A percentile compares a stretch with the other conserved stretches of the same genome.
These are phyloP conservation scores for Fusarium albidum DNA, from an alignment of 2,329 filamentous ascomycete genomes.

Conservation along the genomic window DNA sequence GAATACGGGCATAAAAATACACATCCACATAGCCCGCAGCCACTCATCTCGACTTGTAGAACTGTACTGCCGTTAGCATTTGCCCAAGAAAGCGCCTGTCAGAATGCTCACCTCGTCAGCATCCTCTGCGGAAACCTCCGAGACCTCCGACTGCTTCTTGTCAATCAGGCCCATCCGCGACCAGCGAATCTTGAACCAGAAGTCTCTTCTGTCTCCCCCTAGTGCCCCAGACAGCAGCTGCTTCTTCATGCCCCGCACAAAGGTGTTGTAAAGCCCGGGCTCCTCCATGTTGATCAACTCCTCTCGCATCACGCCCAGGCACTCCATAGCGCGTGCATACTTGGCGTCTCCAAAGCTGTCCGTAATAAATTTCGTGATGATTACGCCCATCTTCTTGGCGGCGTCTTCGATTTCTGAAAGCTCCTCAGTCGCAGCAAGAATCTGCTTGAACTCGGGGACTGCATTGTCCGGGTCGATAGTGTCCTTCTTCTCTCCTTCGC, in stretches of 20 bases:
- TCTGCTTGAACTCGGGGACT: slow-evolving; percentile 89
- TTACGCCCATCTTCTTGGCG: slow-evolving; percentile 75
- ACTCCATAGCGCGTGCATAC: slow-evolving; percentile 79
- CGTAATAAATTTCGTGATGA: slow-evolving; percentile 74
- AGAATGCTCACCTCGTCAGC: slow-evolving; percentile 64
- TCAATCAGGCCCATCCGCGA: slow-evolving; percentile 78
- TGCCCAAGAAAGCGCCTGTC: neutral
- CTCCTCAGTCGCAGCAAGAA: slow-evolving; percentile 68
- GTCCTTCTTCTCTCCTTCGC: slow-evolving; percentile 57
- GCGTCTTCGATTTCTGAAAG: slow-evolving; percentile 71
- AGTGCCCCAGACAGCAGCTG: slow-evolving; percentile 74
- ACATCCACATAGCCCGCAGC: neutral
- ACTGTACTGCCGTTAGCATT: slow-evolving; percentile 43
- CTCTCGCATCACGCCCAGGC: slow-evolving; percentile 78
- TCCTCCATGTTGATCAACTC: slow-evolving; percentile 80
- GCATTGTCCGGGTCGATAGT: slow-evolving; percentile 73
- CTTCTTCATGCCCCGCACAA: slow-evolving; percentile 75
- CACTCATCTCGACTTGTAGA: slow-evolving; percentile 47
- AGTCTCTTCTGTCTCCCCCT: slow-evolving; percentile 78
- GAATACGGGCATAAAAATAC: slow-evolving; percentile 8
- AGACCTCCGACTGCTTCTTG: slow-evolving; percentile 66
- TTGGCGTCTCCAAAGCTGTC: slow-evolving; percentile 78
- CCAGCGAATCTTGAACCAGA: slow-evolving; percentile 80
- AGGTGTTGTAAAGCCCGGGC: slow-evolving; percentile 78
- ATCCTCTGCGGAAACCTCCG: slow-evolving; percentile 73